Base-by-base conservation (phyloP, 2,329 filamentous ascomycete species). In the Lecanosticta acicola region DNA sequence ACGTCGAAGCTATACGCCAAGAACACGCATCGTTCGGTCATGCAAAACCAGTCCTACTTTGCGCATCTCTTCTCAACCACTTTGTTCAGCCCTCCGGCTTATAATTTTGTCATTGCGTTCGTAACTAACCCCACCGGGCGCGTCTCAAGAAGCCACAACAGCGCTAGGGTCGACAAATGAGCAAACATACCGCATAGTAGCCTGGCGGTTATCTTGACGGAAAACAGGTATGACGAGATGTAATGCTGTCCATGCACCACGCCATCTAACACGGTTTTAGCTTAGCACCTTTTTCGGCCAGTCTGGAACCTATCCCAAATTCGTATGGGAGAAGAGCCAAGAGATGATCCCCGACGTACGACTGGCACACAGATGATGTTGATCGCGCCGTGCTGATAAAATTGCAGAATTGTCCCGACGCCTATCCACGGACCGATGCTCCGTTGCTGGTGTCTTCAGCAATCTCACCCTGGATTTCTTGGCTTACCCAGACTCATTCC, bases 31-130 rank as follows among this genome's bases (percentile, higher is more conserved):
- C 46, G 62, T 14, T 58, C 54, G 26, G 59, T 64, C 33, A 46
- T 49, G 14, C 56, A 43, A 32, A 66, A 66, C 40, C 58, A 60
- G 9, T 61, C 62, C 43, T 64, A 57, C 55, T 64, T 63, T 47
- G 51, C 55, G 17, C 52, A 51, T 8, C 56, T 53, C 1, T 62
- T 63, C 50, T 48, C 53, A 9, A 53, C 50, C 11, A 51, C 58
- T 2, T 43, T 56, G n/a, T 52, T 61, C 13, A 32, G 39, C 9
- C 55, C 58, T 13, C 53, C 51, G 1, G 58, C 57, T 4, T 44
- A 58, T 55, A 59, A 52, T 29, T 59, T 61, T 46, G 48, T 59
- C 38, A 50, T 55, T 48, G 51, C 49, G 37, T 50, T 59, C 43
- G 58, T 59, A 56, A 45, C 46, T 35, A 61, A 61, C 45, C 57